Percentiles rank a stretch among this genome's conserved stretches.
Conservation (phyloP, 1,284 basidiomycete genomes). For the Cutaneotrichosporon cutaneum region DNA sequence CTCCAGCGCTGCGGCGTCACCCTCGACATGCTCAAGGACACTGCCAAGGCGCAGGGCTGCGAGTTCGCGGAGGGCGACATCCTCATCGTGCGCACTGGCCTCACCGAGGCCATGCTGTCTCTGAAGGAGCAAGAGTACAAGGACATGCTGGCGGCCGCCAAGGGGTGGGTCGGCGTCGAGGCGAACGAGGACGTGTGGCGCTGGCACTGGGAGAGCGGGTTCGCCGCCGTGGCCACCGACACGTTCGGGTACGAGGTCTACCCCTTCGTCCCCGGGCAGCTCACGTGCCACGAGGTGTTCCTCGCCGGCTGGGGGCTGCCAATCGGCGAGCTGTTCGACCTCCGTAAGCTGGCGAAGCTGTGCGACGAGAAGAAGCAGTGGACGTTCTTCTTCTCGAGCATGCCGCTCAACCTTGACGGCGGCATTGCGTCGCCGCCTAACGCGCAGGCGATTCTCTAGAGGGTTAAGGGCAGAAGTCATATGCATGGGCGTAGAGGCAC, state of each 20-base stretch:
- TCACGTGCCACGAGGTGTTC: slow-evolving; percentile 37
- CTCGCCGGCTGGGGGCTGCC: slow-evolving; percentile 44
- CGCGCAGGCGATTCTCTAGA: slow-evolving; percentile 49
- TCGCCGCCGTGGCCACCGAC: slow-evolving; percentile 54
- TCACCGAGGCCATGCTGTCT: slow-evolving; percentile 45
- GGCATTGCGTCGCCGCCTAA: slow-evolving; percentile 55
- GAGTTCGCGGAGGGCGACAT: slow-evolving; percentile 46
- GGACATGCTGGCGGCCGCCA: slow-evolving; percentile 11
- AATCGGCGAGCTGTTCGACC: slow-evolving; percentile 55
- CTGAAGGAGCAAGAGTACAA: slow-evolving; percentile 30
- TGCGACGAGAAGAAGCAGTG: slow-evolving; percentile 44
- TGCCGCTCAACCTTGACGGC: slow-evolving; percentile 51
- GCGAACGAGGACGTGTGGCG: slow-evolving; percentile 40
- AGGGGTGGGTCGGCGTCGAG: slow-evolving; percentile 32
- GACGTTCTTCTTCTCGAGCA: slow-evolving; percentile 53
- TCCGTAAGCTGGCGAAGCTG: slow-evolving; percentile 46
- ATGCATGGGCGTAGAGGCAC: too few relatives aligned
- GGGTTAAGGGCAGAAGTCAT: not conserved
- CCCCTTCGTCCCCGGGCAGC: slow-evolving; percentile 20
- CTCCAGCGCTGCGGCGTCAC: slow-evolving; percentile 32
- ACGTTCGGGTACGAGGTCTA: slow-evolving; percentile 40
- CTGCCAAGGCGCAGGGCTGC: slow-evolving; percentile 37
- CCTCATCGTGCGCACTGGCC: slow-evolving; percentile 50
- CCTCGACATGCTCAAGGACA: slow-evolving; percentile 33
- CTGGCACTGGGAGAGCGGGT: slow-evolving; percentile 55